These are phyloP conservation scores for Trapa incisa DNA, from an alignment of 345 rosid genomes.

Conservation along the genomic window DNA sequence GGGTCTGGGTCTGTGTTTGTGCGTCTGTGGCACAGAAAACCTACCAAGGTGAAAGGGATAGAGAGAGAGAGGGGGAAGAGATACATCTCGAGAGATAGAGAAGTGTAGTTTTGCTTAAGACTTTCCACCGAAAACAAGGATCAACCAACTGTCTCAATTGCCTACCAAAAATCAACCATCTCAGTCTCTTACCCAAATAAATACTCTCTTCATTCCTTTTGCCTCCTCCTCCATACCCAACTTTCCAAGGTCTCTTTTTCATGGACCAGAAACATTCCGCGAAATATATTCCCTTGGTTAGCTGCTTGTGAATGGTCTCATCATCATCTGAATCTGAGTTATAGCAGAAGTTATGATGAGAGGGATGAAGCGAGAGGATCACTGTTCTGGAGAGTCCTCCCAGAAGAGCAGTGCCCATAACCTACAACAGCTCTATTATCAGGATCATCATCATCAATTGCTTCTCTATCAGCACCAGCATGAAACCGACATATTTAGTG, in stretches of 20 bases:
- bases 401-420: conserved; percentile 33
- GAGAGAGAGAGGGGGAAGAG: no score
- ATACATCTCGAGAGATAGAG: no score
- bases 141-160: no score
- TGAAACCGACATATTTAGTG: conserved; percentile 16
- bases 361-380: conserved; percentile 49
- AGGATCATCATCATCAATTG: conserved; percentile 50
- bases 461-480: conserved; percentile 41
- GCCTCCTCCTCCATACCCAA: neutral
- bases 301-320: no score
- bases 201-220: neutral
- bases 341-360: conserved; percentile 22
- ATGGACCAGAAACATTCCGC: neutral
- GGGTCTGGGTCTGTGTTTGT: neutral
- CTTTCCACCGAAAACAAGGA: no score
- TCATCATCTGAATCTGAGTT: no score
- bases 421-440: conserved; percentile 58
- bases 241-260: neutral
- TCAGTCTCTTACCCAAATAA: neutral
- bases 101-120: no score
- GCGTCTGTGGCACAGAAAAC: neutral
- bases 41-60: conserved; percentile 14
- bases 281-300: no score
- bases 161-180: no score
- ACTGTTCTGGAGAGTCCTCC: conserved; percentile 33